Evolutionary conservation across 179 eudicot genomes (phyloP), one percentile per base, ranked within the genome.

Genomic region (Patellifolia procumbens): DNA sequence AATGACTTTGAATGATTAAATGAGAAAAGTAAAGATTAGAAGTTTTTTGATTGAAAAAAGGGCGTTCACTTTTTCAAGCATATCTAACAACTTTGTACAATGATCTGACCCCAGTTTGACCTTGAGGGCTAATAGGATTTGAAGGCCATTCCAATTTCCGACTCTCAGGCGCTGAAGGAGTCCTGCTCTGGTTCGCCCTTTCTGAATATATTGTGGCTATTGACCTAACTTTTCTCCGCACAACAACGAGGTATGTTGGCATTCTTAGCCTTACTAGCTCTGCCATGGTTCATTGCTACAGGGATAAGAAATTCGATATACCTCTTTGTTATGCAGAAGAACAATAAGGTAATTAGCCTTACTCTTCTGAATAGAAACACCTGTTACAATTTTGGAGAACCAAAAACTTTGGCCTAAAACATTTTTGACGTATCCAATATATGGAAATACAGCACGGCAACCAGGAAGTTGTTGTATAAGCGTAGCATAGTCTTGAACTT

Each of bases 1-100:
- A 12, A 11, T 46, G 26, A 17, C 16, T 3, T 48, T 20, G 48
- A 45, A 29, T 28, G 26, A 69, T 3, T n/a, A n/a, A n/a, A n/a
- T n/a, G n/a, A n/a, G 28, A 28, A 28, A 29, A 42, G 5, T 17
- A 19, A 48, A 49, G 56, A 26, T 7, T 49, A n/a, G 49, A 48
- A 46, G 42, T 49, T 69, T 42, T 31, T 45, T 48, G 37, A 48
- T 48, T 29, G 29, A 37, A 19, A 48, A 49, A 46, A 52, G 17
- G 59, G 19, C 2, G 49, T 28, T 29, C 22, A 16, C 22, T 2
- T 45, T 4, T 12, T 26, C 13, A 49, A 29, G 59, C 24, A 17
- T 28, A 58, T 64, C 58, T 72, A 62, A 39, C 7, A 39, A 72
- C 10, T 75, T 52, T 70, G 73, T 71, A 55, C 62, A 76, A 63